These are phyloP conservation scores for Candida fluviatilis DNA, from an alignment of 805 yeast genomes.

Conservation along the genomic window DNA sequence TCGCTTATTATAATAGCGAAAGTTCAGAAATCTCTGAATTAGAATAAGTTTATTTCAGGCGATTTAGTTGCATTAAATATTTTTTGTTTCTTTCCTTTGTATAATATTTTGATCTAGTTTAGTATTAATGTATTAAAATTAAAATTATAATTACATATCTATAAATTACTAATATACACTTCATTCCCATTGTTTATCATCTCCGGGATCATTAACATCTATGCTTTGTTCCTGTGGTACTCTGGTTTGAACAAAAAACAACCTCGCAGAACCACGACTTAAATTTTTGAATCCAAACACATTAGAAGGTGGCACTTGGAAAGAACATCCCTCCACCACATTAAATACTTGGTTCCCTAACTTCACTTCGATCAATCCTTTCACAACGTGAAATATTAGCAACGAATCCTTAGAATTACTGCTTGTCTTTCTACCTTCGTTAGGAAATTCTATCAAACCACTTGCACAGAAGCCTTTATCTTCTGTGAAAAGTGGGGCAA, in stretches of 20 bases:
- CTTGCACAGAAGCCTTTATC: slow-evolving; percentile 64
- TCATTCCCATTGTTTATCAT: slow-evolving; percentile 8
- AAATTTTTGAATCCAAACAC: slow-evolving; percentile 64
- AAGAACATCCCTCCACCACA: slow-evolving; percentile 69
- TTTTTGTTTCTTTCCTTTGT: slow-evolving; percentile 4
- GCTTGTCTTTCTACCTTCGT: slow-evolving; percentile 54
- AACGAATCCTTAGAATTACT: slow-evolving; percentile 62
- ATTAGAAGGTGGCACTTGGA: slow-evolving; percentile 78
- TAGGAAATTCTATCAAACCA: slow-evolving; percentile 67
- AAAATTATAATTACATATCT: slow-evolving; percentile 7
- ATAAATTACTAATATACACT: slow-evolving; percentile 5
- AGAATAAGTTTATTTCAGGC: slow-evolving; percentile 7
- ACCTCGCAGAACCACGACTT: slow-evolving; percentile 51
- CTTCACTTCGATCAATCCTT: slow-evolving; percentile 67
- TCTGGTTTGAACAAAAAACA: slow-evolving; percentile 67
- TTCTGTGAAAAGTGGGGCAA: slow-evolving; percentile 62
- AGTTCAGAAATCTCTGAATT: slow-evolving; percentile 25
- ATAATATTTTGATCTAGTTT: not conserved
- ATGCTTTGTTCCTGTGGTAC: slow-evolving; percentile 4
- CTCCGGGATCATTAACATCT: slow-evolving; percentile 3
- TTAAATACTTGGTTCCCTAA: slow-evolving; percentile 55
- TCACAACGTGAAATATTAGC: slow-evolving; percentile 69
- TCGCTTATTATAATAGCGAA: slow-evolving; percentile 77
- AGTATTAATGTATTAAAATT: slow-evolving; percentile 2
- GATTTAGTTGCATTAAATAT: slow-evolving; percentile 2